Conservation (phyloP, 495 filamentous ascomycete genomes). For the Neurospora africana region DNA sequence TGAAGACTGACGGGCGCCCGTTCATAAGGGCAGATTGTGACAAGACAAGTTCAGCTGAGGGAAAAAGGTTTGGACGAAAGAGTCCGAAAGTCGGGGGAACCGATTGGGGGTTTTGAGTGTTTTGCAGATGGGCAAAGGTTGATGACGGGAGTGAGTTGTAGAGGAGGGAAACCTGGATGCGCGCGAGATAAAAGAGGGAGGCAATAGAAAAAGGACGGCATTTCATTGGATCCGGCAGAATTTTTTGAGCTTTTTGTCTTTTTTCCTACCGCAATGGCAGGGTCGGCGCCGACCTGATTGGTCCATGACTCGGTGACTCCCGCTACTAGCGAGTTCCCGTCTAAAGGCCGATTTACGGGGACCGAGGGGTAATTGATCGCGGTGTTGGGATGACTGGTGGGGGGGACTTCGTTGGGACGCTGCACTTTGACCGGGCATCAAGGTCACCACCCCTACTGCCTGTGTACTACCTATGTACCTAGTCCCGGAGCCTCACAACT, state of each 20-base stretch:
- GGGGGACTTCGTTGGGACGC: background rate
- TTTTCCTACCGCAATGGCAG: background rate
- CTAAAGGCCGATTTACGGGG: background rate
- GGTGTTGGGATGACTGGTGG: background rate
- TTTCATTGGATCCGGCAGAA: background rate
- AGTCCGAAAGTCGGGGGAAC: background rate
- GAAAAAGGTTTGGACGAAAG: slow-evolving; percentile 3
- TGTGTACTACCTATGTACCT: too few relatives aligned
- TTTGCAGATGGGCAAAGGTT: slow-evolving; percentile 1
- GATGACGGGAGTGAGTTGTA: slow-evolving; percentile 3
- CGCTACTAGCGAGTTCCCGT: background rate
- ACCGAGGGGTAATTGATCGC: background rate
- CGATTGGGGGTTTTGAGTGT: background rate
- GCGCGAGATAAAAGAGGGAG: background rate
- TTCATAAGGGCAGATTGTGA: slow-evolving; percentile 69
- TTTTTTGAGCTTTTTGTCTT: background rate
- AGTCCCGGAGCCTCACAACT: background rate
- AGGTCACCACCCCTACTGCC: background rate
- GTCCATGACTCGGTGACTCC: background rate
- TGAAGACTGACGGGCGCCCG: slow-evolving; percentile 87
- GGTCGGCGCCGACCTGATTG: background rate
- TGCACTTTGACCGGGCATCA: background rate
- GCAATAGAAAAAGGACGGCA: background rate
- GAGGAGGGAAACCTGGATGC: slow-evolving; percentile 1
- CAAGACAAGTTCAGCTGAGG: slow-evolving; percentile 16